Conservation (phyloP, 2,329 filamentous ascomycete genomes). For the Colletotrichum ledebouriae region DNA sequence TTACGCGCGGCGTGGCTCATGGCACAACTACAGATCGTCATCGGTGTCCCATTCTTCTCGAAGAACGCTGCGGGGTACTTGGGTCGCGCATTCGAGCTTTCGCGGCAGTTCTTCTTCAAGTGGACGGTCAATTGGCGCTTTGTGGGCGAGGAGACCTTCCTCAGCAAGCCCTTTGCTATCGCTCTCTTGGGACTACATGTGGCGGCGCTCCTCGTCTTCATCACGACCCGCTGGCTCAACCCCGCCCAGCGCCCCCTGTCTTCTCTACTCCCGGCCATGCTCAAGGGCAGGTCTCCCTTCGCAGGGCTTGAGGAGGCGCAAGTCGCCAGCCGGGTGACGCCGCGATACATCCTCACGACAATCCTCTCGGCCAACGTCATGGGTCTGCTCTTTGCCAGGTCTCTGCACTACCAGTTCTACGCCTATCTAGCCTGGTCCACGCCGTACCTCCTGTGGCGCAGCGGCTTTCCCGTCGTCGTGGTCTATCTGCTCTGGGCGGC, state of each 20-base stretch:
- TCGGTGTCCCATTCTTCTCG: constrained; percentile 76
- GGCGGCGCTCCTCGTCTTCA: constrained; percentile 75
- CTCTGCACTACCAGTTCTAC: constrained; percentile 96
- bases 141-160: constrained; percentile 84
- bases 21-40: constrained; percentile 79
- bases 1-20: constrained; percentile 80
- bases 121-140: constrained; percentile 99
- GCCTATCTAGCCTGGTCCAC: constrained; percentile 91
- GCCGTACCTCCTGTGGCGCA: constrained; percentile 87
- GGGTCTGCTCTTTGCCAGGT: constrained; percentile 87
- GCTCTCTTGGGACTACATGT: constrained; percentile 76
- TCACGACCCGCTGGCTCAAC: constrained; percentile 77
- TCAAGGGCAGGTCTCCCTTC: constrained; percentile 61
- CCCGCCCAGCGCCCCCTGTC: constrained; percentile 72
- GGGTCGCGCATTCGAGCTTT: constrained; percentile 88
- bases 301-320: constrained; percentile 65
- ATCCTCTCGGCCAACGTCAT: constrained; percentile 82
- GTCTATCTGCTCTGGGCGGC: constrained; percentile 79
- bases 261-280: constrained; percentile 63
- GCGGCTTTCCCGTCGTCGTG: constrained; percentile 75
- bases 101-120: constrained; percentile 91
- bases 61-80: constrained; percentile 79
- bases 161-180: constrained; percentile 76
- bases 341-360: constrained; percentile 80
- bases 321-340: constrained; percentile 72